Evolutionary conservation across 2,329 filamentous ascomycete genomes (phyloP).

Genomic region (Dactylonectria macrodidyma): DNA sequence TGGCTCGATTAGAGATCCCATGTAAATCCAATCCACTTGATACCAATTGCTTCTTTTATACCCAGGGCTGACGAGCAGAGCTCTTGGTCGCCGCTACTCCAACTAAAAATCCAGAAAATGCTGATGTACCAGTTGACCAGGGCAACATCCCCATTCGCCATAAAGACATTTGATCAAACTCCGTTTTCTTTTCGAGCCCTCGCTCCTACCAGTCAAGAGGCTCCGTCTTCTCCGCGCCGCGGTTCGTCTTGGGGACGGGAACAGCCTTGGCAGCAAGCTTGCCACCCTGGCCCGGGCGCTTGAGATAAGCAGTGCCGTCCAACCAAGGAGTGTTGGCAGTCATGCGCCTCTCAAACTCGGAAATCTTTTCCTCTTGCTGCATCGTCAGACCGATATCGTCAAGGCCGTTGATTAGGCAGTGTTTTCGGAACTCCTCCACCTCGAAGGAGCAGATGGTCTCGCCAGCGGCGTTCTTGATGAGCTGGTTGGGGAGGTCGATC

Average conservation of each 20-base stretch:
- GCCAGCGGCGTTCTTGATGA: constrained; percentile 83
- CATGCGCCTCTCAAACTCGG: constrained; percentile 83
- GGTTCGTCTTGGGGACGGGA: constrained; percentile 89
- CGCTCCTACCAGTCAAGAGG: constrained; percentile 85
- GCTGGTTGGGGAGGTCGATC: constrained; percentile 88
- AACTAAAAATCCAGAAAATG: constrained; percentile 35
- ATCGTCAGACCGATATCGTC: constrained; percentile 97
- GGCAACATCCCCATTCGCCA: constrained; percentile 42
- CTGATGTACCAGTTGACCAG: constrained; percentile 40
- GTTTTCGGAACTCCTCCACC: constrained; percentile 93
- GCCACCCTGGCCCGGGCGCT: constrained; percentile 68
- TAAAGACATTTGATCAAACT: constrained; percentile 39
- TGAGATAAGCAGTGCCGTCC: constrained; percentile 87
- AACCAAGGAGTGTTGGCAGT: constrained; percentile 89
- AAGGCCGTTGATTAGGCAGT: constrained; percentile 92
- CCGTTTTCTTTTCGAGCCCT: not conserved
- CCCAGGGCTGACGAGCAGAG: constrained; percentile 30
- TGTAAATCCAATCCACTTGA: constrained; percentile 28
- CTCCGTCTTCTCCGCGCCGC: constrained; percentile 86
- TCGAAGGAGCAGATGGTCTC: constrained; percentile 84
- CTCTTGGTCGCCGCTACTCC: constrained; percentile 29
- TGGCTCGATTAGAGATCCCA: constrained; percentile 33
- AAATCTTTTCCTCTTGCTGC: constrained; percentile 91
- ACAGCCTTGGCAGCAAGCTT: constrained; percentile 71
- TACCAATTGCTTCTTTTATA: constrained; percentile 33